A percentile compares a stretch with the other conserved stretches of the same genome.
Conservation (phyloP, 495 filamentous ascomycete genomes). For the Chaetomium cochliodes region DNA sequence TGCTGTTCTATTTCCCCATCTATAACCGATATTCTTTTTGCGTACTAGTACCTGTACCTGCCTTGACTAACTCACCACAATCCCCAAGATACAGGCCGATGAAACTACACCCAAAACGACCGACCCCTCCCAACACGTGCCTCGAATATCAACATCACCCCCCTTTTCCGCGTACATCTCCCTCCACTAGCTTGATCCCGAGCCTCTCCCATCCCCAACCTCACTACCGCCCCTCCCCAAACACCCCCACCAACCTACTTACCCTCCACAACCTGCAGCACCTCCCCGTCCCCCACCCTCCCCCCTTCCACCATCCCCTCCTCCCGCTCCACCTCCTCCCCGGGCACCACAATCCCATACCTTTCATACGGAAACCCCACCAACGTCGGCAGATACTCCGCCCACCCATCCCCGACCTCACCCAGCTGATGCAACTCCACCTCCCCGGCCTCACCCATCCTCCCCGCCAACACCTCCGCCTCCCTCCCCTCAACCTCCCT, state of each 20-base stretch:
- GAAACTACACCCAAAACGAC: too few species aligned
- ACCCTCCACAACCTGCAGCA: constrained; percentile 26
- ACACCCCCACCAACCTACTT: constrained; percentile 19
- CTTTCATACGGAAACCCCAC: constrained; percentile 69
- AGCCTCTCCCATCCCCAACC: background rate
- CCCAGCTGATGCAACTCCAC: constrained; percentile 53
- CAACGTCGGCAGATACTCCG: constrained; percentile 58
- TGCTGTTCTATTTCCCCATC: background rate
- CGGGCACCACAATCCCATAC: constrained; percentile 62
- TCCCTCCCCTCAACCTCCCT: constrained; percentile 73
- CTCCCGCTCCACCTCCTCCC: constrained; percentile 39
- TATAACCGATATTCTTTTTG: background rate
- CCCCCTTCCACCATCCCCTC: constrained; percentile 35
- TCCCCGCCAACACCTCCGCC: constrained; percentile 77
- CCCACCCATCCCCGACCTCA: constrained; percentile 72
- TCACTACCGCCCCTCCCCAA: background rate
- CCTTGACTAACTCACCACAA: too few species aligned
- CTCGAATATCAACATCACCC: too few species aligned
- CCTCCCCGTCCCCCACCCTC: constrained; percentile 21
- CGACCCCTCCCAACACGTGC: too few species aligned
- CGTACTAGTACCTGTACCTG: too few species aligned
- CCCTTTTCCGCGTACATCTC: too few species aligned
- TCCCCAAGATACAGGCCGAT: too few species aligned
- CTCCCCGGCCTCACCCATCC: constrained; percentile 63
- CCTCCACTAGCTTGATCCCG: too few species aligned